Evolutionary conservation across 78 protist species (phyloP).

Genomic region (Cyanophora paradoxa): DNA sequence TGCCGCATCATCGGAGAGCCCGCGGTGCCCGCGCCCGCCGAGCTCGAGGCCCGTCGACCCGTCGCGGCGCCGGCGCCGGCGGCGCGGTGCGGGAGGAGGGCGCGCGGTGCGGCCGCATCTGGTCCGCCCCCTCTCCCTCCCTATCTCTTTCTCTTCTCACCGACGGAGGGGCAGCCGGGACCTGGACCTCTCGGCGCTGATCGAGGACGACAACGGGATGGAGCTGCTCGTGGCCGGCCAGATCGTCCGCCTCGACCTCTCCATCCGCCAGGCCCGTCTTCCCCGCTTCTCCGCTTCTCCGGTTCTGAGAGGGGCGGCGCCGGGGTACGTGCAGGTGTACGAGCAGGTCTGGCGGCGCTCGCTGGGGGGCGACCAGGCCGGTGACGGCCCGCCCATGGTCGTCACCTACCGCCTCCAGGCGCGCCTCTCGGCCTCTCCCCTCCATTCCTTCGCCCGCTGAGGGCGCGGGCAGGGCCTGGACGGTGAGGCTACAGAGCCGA

Average conservation of each 20-base stretch:
- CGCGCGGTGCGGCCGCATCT: too few relatives aligned
- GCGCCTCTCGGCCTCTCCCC: too few relatives aligned
- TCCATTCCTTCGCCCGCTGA: too few relatives aligned
- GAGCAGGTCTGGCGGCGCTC: neutral
- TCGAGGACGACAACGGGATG: constrained; percentile 78
- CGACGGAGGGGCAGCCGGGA: too few relatives aligned
- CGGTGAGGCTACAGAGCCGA: constrained; percentile 39
- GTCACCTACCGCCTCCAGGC: constrained; percentile 77
- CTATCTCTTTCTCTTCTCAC: neutral
- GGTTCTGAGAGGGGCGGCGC: neutral
- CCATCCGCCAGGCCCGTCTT: constrained; percentile 28
- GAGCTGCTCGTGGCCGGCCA: constrained; percentile 76
- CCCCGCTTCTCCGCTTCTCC: neutral
- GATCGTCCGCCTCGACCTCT: constrained; percentile 78
- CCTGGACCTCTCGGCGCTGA: constrained; percentile 24
- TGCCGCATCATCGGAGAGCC: neutral
- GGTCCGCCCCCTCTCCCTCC: neutral
- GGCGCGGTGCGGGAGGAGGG: constrained; percentile 85
- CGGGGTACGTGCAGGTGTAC: neutral
- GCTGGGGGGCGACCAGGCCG: neutral
- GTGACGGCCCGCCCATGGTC: constrained; percentile 55
- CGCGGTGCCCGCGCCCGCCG: constrained; percentile 6
- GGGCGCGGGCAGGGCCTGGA: constrained; percentile 23
- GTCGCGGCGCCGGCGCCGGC: constrained; percentile 44
- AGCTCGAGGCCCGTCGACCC: constrained; percentile 75